Evolutionary conservation across 2,329 filamentous ascomycete species (phyloP).

Genomic region (Arthrobotrys sinensis): DNA sequence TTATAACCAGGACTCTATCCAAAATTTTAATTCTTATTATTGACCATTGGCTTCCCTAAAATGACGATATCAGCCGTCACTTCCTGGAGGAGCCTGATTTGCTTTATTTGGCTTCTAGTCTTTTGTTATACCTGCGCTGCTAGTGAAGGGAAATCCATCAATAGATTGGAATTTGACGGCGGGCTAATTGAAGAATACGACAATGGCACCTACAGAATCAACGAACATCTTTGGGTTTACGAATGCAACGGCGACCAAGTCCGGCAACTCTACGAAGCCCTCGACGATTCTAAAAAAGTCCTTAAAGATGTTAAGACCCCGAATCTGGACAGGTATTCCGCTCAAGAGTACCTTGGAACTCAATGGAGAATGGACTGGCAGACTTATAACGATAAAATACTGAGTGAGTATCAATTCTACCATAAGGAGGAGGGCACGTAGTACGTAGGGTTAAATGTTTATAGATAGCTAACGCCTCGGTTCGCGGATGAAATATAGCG

Average conservation of each 20-base stretch:
- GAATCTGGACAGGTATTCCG: background rate
- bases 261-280: background rate
- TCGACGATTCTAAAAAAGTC: slow-evolving; percentile 5
- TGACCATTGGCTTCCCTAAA: too few species aligned
- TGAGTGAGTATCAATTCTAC: slow-evolving; percentile 5
- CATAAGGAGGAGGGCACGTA: too few species aligned
- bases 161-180: background rate
- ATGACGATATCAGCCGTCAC: too few species aligned
- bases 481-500: background rate
- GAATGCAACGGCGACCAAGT: background rate
- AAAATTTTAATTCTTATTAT: too few species aligned
- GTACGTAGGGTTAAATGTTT: background rate
- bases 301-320: background rate
- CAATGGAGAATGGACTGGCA: slow-evolving; percentile 3
- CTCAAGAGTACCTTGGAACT: slow-evolving; percentile 28
- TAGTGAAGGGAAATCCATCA: too few species aligned
- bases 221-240: slow-evolving; percentile 4
- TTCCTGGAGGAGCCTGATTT: too few species aligned
- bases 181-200: background rate
- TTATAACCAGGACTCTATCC: too few species aligned
- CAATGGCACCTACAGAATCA: background rate
- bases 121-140: too few species aligned
- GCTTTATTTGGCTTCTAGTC: too few species aligned
- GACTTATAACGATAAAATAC: background rate
- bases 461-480: too few species aligned